Base-by-base conservation (phyloP, 1,284 basidiomycete genomes). In the Leccinum pachyderme region DNA sequence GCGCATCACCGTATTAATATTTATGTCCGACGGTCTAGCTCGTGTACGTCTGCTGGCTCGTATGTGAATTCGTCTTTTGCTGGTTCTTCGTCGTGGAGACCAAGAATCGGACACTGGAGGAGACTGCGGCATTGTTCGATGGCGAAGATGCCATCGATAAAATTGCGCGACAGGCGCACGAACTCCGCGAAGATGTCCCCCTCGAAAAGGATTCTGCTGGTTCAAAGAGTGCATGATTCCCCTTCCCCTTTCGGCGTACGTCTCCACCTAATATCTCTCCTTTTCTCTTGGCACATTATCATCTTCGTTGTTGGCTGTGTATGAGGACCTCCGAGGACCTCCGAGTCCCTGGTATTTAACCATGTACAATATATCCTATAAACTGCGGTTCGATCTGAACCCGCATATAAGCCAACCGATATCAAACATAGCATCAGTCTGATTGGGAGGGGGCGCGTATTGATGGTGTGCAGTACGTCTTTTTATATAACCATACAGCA, bases 101-200 rank as follows among this genome's bases (percentile, higher is more conserved):
- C 50, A 87, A 83, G 75, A 78, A 80, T 66, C 81, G 79, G 55
- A 83, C 85, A 8, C 77, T 90, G 56, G 88, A 91, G 70, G 87
- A 91, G 74, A 88, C 86, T 7, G 82, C 85, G 5, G 83, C 78
- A n/a, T 66, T 89, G 43, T 89, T 89, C 74, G 86, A 89, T 61
- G 85, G 85, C 54, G 78, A 81, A 18, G 79, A 81, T 3, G 80
- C 74, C 41, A 62, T 72, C 18, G 69, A 76, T n/a, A 67, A 74
- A 52, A 76, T 85, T 49, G 64, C 72, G 31, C 59, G 62, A 18
- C 59, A 57, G 29, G 66, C 63, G 31, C 56, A 57, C 41, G 71
- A 73, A 5, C 56, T 67, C 51, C 65, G 58, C 28, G 69, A 72
- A 6, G 69, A 73, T 8, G 31, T 35, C 29, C 48, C 59, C 48